phyloP scores from a whole-genome alignment of 2,329 filamentous ascomycete species.

The Penicillium sp. region DNA sequence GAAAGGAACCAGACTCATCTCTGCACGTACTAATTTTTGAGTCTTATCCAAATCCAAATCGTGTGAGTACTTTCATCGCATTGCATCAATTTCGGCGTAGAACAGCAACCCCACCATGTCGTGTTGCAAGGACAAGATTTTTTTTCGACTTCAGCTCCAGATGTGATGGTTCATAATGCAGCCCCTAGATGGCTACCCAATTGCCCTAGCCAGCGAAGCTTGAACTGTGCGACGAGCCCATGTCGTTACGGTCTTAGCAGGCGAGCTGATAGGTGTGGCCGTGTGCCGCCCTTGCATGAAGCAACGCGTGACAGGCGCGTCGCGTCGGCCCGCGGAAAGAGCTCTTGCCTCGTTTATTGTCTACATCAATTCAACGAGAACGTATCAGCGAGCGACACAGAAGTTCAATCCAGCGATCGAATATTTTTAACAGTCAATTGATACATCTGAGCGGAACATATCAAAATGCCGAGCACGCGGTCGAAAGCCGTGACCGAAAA shows the following conservation, averaged over 20 bases:
- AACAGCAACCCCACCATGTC: constrained; percentile 11
- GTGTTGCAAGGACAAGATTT: constrained; percentile 1
- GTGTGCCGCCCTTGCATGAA: constrained; percentile 8
- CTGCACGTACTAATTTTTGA: constrained; percentile 8
- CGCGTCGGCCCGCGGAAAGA: constrained; percentile 17
- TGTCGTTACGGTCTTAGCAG: constrained; percentile 20
- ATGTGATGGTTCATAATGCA: background rate
- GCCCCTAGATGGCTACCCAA: background rate
- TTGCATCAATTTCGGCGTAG: constrained; percentile 2
- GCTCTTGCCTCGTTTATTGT: background rate
- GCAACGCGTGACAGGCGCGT: constrained; percentile 18
- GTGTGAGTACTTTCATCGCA: constrained; percentile 10
- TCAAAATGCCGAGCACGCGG: constrained; percentile 20
- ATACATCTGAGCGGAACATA: background rate
- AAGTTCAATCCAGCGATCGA: background rate
- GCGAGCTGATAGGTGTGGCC: constrained; percentile 16
- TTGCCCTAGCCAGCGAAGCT: background rate
- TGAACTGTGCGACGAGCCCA: background rate
- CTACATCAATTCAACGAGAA: background rate
- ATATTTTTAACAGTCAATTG: background rate
- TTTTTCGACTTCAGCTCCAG: background rate
- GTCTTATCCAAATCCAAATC: background rate
- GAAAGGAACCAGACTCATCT: background rate
- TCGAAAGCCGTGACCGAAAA: constrained; percentile 16
- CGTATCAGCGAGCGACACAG: background rate